A percentile compares a stretch with the other conserved stretches of the same genome.
These are phyloP conservation scores for Phytophthora brassicae DNA, from an alignment of 352 stramenopile species.

Conservation along the genomic window DNA sequence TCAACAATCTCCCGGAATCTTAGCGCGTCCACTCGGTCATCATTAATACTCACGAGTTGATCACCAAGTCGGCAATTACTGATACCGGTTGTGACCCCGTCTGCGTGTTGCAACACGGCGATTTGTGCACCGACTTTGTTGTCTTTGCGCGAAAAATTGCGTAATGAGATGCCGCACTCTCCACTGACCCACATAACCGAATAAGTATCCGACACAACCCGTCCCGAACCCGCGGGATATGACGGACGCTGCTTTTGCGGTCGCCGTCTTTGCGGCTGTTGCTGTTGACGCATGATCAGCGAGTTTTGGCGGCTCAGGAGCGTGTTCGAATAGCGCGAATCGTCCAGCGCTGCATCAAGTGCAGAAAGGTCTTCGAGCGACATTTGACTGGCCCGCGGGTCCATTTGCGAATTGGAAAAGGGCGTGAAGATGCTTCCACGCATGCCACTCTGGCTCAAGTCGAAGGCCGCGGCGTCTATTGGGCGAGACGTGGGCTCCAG, in stretches of 20 bases:
- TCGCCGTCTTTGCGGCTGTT: constrained; percentile 12
- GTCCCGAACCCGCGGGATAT: constrained; percentile 13
- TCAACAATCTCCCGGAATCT: constrained; percentile 75
- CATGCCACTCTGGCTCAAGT: constrained; percentile 27
- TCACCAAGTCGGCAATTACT: constrained; percentile 75
- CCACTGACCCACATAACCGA: constrained; percentile 81
- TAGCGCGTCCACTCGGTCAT: constrained; percentile 58
- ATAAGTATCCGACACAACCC: constrained; percentile 38
- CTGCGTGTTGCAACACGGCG: constrained; percentile 73
- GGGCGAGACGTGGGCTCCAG: background rate
- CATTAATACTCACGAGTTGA: constrained; percentile 75
- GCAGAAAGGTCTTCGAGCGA: constrained; percentile 28
- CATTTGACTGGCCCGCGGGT: constrained; percentile 35
- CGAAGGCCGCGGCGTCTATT: background rate
- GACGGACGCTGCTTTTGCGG: constrained; percentile 9
- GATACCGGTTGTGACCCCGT: constrained; percentile 79
- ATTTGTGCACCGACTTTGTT: constrained; percentile 81
- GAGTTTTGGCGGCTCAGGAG: constrained; percentile 36
- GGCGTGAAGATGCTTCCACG: constrained; percentile 47
- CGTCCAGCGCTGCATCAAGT: constrained; percentile 18
- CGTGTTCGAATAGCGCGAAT: constrained; percentile 30
- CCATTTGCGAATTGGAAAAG: constrained; percentile 33
- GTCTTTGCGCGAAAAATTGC: constrained; percentile 65
- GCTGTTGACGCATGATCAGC: constrained; percentile 30
- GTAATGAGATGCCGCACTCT: constrained; percentile 83